A percentile compares a stretch with the other conserved stretches of the same genome.
Conservation (phyloP, 352 stramenopile genomes). For the Pythium brassicae region DNA sequence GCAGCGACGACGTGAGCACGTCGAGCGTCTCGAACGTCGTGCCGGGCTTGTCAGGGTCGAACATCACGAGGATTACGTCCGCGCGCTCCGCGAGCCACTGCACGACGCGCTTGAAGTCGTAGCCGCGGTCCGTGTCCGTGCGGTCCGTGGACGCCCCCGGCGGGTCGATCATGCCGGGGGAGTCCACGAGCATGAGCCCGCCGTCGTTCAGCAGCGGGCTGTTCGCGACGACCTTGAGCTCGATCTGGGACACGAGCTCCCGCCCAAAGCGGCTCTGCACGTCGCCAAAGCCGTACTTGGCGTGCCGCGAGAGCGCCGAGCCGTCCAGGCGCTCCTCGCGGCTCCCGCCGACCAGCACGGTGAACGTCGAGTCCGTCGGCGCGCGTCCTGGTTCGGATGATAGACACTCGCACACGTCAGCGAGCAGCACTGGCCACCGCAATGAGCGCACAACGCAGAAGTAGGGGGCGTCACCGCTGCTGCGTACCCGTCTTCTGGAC, state of each 20-base stretch:
- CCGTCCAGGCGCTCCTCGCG: constrained; percentile 76
- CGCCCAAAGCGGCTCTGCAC: constrained; percentile 73
- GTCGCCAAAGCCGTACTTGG: constrained; percentile 78
- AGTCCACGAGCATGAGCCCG: constrained; percentile 84
- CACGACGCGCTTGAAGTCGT: constrained; percentile 86
- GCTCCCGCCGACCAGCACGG: constrained; percentile 61
- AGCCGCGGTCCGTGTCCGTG: constrained; percentile 72
- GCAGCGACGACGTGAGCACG: constrained; percentile 74
- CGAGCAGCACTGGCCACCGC: not conserved
- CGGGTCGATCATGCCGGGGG: constrained; percentile 85
- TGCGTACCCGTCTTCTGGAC: constrained; percentile 71
- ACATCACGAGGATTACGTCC: constrained; percentile 88
- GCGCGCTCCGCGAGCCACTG: constrained; percentile 84
- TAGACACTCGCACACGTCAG: no score
- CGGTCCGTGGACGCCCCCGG: constrained; percentile 50
- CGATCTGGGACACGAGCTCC: constrained; percentile 82
- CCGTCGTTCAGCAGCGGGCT: constrained; percentile 70
- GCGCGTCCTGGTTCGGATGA: constrained; percentile 27
- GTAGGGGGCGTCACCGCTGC: no score
- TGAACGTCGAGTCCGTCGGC: constrained; percentile 84
- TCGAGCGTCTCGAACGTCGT: constrained; percentile 88
- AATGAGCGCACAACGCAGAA: no score
- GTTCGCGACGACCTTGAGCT: constrained; percentile 75
- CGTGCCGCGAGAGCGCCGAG: constrained; percentile 60
- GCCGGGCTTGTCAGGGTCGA: constrained; percentile 84